Base-by-base conservation (phyloP, 768 basidiomycete genomes). In the Lactarius sanguifluus region DNA sequence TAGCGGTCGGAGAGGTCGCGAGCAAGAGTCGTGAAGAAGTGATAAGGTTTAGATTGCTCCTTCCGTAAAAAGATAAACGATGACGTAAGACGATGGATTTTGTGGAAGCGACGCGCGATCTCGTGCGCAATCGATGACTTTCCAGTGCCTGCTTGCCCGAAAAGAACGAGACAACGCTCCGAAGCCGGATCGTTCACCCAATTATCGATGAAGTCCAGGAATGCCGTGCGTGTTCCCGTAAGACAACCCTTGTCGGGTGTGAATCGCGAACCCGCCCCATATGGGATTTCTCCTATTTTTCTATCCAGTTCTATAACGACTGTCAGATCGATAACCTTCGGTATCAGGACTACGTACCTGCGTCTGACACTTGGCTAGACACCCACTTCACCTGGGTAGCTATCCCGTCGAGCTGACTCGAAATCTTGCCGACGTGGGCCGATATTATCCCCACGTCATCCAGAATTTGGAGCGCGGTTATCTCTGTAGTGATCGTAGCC, bases 31-130 rank as follows among this genome's bases (percentile, higher is more conserved):
- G 56, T 57, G 56, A 57, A 57, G 1, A 59, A 23, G 5, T 41
- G 58, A 38, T 59, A 59, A 9, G 36, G 38, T 43, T 59, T 43
- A 2, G 58, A 59, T 41, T 40, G n/a, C 23, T 59, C 58, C 25
- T 43, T 40, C 15, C 58, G 58, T 18, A 59, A 16, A 41, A 59
- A 59, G 36, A 40, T 38, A 3, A 59, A 59, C 0, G 34, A 59
- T 18, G 38, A 25, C 12, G 36, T 25, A 25, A 59, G 58, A 43
- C 38, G 23, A 8, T 43, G 30, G 18, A 57, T 59, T 5, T 43
- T 43, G 6, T 59, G 0, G 28, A 41, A 59, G 25, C 28, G 58
- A 25, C 58, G 58, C 2, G 58, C 58, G 6, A 41, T 50, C 47
- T 50, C 47, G 6, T 50, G 47, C 13, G 47, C 47, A 25, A 50